Base-by-base conservation (phyloP, 2,329 filamentous ascomycete species). In the Scedosporium boydii region DNA sequence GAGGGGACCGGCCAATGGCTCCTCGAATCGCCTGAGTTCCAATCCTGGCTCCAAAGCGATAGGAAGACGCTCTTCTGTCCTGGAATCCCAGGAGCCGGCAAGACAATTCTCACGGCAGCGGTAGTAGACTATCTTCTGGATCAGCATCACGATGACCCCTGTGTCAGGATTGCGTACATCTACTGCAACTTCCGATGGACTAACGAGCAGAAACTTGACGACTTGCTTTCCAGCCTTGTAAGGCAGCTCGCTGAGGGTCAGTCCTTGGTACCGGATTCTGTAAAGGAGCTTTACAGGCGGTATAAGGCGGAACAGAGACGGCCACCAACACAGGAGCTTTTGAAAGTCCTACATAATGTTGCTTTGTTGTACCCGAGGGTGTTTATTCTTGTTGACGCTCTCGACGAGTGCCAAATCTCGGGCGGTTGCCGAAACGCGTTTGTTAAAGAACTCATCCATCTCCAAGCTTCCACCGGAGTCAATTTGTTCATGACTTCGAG, bases 1-100 rank as follows among this genome's bases (percentile, higher is more conserved):
- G 34, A 62, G n/a, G 70, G 69, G 9, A 80, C 78, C 1, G 73
- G 77, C 0, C 61, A 72, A 57, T 81, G 77, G 78, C 67, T 81
- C 0, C 64, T 80, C 0, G 64, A 75, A 1, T 75, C 74, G 0
- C 5, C 6, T 0, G 66, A 74, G 23, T 77, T 70, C 63, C 41
- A 62, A n/a, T 27, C 44, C 1, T 78, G 73, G 75, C 1, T 70
- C 0, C 42, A 62, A 1, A 42, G 58, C 0, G 42, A 62, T 1
- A 67, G 65, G 2, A 59, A 69, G 23, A 75, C 68, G 0, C 59
- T 81, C 0, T 77, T 77, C 63, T 80, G 74, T 64, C 71, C 69
- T 3, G 75, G 76, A 1, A 67, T 67, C 10, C 65, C 66, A 0
- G 66, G 65, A 2, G 62, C 61, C 0, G 78, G 79, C 3, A 82